These are phyloP conservation scores for Vitrella brassicaformis DNA, from an alignment of 73 alveolate species.

Conservation along the genomic window DNA sequence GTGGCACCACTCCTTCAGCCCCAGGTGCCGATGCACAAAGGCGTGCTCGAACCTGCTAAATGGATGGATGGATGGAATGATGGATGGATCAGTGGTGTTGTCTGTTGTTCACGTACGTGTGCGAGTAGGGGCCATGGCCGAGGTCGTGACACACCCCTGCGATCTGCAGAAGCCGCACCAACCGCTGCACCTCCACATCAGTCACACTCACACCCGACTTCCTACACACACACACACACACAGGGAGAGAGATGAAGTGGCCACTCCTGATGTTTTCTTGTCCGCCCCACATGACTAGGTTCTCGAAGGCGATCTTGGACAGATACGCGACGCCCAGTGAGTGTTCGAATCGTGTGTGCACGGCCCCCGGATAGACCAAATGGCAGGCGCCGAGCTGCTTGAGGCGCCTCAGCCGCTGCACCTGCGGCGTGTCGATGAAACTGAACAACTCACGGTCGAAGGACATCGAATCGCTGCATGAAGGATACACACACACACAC, in stretches of 20 bases:
- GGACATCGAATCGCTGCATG: no score
- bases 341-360: constrained; percentile 64
- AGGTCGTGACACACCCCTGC: constrained; percentile 65
- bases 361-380: constrained; percentile 46
- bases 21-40: neutral
- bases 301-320: constrained; percentile 37
- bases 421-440: no score
- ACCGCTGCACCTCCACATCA: neutral
- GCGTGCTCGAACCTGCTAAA: neutral
- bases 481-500: no score
- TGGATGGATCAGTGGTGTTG: no score
- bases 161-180: constrained; percentile 34
- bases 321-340: constrained; percentile 62
- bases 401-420: no score
- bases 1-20: neutral
- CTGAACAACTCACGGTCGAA: no score
- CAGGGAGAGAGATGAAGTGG: neutral
- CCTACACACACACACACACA: neutral
- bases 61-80: no score
- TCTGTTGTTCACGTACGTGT: neutral
- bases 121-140: constrained; percentile 67
- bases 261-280: no score
- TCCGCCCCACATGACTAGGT: constrained; percentile 33
- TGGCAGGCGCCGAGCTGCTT: constrained; percentile 37
- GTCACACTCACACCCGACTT: neutral